These are phyloP conservation scores for Climacium dendroides DNA, from an alignment of 225 moss, liverwort and hornwort genomes.

Conservation along the genomic window DNA sequence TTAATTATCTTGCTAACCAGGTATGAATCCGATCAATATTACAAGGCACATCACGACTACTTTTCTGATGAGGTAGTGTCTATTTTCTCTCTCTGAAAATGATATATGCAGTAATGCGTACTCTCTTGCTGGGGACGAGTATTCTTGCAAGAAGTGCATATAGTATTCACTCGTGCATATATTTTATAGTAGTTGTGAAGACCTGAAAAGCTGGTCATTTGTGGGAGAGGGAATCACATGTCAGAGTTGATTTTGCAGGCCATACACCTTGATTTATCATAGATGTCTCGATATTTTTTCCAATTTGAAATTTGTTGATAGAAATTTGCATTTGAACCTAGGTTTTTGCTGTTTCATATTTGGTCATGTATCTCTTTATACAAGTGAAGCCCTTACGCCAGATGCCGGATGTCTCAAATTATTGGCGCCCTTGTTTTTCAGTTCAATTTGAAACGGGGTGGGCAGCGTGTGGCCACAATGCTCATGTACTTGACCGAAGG, in stretches of 20 bases:
- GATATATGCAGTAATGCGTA: background rate
- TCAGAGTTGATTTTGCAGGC: background rate
- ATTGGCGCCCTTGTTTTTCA: constrained; percentile 1
- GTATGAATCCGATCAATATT: constrained; percentile 57
- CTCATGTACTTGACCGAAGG: constrained; percentile 66
- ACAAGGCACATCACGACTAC: constrained; percentile 65
- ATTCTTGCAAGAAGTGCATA: background rate
- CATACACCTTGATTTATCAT: background rate
- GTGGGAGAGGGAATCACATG: background rate
- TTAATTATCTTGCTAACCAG: constrained; percentile 5
- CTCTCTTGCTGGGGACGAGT: background rate
- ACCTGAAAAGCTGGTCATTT: background rate
- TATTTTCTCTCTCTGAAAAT: background rate
- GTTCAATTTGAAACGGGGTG: constrained; percentile 54
- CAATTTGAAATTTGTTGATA: background rate
- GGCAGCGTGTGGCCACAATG: constrained; percentile 68
- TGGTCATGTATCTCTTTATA: background rate
- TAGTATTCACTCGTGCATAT: background rate
- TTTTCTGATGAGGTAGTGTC: constrained; percentile 54
- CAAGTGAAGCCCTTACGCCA: background rate
- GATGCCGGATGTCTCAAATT: background rate
- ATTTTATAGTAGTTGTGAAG: background rate
- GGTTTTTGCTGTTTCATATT: background rate
- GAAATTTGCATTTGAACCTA: background rate
- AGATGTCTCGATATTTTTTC: background rate